These are phyloP conservation scores for Neofusicoccum parvum DNA, from an alignment of 2,329 filamentous ascomycete genomes.

Conservation along the genomic window DNA sequence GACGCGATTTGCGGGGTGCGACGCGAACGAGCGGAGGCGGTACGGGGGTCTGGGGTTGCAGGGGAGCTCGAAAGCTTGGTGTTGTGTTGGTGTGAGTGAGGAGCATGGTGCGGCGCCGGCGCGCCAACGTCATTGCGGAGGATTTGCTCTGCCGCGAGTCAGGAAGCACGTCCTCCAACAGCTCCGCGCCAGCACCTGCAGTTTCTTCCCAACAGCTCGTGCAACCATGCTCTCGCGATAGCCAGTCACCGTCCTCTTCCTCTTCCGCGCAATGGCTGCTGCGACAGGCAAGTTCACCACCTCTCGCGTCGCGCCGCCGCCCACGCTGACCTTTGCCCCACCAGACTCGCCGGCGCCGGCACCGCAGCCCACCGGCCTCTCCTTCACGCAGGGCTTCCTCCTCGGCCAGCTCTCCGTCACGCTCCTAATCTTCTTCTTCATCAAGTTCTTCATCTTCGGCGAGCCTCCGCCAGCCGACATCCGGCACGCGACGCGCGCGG, in stretches of 20 bases:
- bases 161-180: constrained; percentile 5
- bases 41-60: background rate
- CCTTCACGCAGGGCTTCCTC: constrained; percentile 91
- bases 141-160: constrained; percentile 15
- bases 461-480: constrained; percentile 84
- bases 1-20: background rate
- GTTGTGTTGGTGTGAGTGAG: background rate
- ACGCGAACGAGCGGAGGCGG: background rate
- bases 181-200: background rate
- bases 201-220: background rate
- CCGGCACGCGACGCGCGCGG: constrained; percentile 73
- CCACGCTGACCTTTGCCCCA: background rate
- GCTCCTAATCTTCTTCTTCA: constrained; percentile 88
- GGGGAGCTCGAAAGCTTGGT: background rate
- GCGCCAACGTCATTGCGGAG: constrained; percentile 18
- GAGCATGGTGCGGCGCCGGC: background rate
- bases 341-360: constrained; percentile 18
- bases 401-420: constrained; percentile 92
- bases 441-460: constrained; percentile 99
- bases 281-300: background rate
- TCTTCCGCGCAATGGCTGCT: constrained; percentile 1
- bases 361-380: constrained; percentile 58
- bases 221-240: background rate
- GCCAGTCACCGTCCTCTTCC: background rate
- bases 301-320: background rate